Conservation (phyloP, 1,284 basidiomycete genomes). For the Rhodotorula sp. region DNA sequence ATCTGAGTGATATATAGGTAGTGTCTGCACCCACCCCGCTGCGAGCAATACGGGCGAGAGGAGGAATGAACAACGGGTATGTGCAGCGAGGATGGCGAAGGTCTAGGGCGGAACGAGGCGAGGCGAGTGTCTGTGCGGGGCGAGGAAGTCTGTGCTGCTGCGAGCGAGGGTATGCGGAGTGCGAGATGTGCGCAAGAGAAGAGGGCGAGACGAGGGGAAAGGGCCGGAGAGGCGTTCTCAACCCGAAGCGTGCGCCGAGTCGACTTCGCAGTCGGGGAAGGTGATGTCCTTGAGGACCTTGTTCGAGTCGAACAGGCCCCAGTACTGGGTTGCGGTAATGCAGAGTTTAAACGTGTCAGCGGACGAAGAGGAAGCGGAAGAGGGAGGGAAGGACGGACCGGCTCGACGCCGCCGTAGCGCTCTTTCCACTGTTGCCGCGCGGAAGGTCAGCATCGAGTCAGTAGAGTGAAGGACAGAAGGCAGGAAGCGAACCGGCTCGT, state of each 20-base stretch:
- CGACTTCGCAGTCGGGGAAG: slow-evolving; percentile 32
- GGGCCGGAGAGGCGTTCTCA: not conserved
- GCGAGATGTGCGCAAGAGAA: not conserved
- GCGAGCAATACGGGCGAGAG: too few relatives aligned
- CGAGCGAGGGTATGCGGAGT: not conserved
- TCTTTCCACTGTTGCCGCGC: slow-evolving; percentile 50
- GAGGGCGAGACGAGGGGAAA: too few relatives aligned
- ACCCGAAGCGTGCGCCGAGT: slow-evolving; percentile 9
- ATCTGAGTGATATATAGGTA: too few relatives aligned
- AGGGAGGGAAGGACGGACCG: slow-evolving; percentile 44
- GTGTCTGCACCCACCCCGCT: too few relatives aligned
- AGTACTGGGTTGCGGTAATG: not conserved
- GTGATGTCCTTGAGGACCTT: slow-evolving; percentile 43
- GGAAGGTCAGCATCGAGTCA: not conserved
- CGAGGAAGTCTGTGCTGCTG: not conserved
- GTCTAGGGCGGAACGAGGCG: too few relatives aligned
- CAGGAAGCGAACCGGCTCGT: slow-evolving; percentile 12
- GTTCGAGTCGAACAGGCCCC: slow-evolving; percentile 57
- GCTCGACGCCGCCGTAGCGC: slow-evolving; percentile 82
- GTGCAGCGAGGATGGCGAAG: too few relatives aligned
- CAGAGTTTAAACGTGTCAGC: not conserved
- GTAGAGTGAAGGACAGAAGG: not conserved
- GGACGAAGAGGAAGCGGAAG: not conserved
- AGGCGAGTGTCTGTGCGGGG: not conserved
- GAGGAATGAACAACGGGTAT: too few relatives aligned